Evolutionary conservation across 2,329 filamentous ascomycete genomes (phyloP).

Genomic region (Epichloe sylvatica): DNA sequence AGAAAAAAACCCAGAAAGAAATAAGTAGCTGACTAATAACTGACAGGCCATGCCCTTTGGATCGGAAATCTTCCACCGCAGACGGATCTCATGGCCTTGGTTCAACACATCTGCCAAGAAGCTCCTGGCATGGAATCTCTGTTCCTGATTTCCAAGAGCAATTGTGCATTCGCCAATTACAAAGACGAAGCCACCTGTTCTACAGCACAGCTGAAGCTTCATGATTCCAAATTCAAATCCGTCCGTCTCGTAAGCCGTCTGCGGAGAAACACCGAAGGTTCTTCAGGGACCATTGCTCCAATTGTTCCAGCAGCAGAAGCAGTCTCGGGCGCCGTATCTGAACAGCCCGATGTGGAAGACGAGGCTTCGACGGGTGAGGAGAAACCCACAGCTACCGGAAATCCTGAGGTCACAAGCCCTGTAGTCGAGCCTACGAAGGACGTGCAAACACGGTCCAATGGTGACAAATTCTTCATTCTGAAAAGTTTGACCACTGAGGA

Average conservation of each 20-base stretch:
- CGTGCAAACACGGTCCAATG: background rate
- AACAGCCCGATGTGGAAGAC: background rate
- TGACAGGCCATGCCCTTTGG: slow-evolving; percentile 73
- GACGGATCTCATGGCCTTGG: slow-evolving; percentile 68
- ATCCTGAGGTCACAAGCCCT: background rate
- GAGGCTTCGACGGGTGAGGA: background rate
- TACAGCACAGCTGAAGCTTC: slow-evolving; percentile 67
- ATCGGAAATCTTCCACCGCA: slow-evolving; percentile 85
- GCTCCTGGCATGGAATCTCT: slow-evolving; percentile 71
- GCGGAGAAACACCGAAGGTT: slow-evolving; percentile 41
- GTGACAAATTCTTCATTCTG: slow-evolving; percentile 59
- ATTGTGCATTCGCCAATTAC: slow-evolving; percentile 95
- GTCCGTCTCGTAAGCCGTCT: slow-evolving; percentile 76
- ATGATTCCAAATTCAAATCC: slow-evolving; percentile 80
- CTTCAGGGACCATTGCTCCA: slow-evolving; percentile 34
- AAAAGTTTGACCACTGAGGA: slow-evolving; percentile 90
- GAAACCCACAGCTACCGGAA: slow-evolving; percentile 5
- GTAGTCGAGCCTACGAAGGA: background rate
- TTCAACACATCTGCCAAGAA: slow-evolving; percentile 76
- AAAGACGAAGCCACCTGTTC: slow-evolving; percentile 63
- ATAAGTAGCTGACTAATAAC: background rate
- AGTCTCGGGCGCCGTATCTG: slow-evolving; percentile 1
- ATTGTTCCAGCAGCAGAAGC: slow-evolving; percentile 36
- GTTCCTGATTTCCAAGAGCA: slow-evolving; percentile 91
- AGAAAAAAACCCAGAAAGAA: background rate